Conservation (phyloP, 139 green algal genomes). For the Parachlorella kessleri region DNA sequence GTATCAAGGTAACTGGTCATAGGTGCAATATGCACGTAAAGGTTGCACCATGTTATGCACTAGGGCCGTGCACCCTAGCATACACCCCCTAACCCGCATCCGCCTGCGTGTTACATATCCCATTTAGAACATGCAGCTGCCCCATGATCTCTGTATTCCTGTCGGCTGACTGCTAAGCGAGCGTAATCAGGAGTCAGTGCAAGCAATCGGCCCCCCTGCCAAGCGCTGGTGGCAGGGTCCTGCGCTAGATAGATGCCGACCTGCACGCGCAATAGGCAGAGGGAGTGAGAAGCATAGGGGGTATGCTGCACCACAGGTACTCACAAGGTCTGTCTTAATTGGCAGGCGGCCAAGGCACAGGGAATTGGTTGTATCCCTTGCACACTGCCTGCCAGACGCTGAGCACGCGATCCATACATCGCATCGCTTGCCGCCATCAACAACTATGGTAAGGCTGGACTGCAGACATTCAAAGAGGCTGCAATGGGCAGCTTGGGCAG, state of each 20-base stretch:
- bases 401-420: too few relatives aligned
- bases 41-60: too few relatives aligned
- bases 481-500: too few relatives aligned
- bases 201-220: slow-evolving; percentile 62
- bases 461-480: too few relatives aligned
- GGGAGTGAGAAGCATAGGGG: neutral
- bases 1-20: too few relatives aligned
- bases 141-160: slow-evolving; percentile 64
- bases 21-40: too few relatives aligned
- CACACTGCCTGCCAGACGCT: neutral
- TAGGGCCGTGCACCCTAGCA: too few relatives aligned
- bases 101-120: too few relatives aligned
- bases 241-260: slow-evolving; percentile 38
- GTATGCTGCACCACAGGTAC: neutral
- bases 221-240: slow-evolving; percentile 58
- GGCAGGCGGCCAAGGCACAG: neutral
- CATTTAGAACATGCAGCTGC: slow-evolving; percentile 11
- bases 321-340: neutral
- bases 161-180: slow-evolving; percentile 44
- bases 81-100: too few relatives aligned
- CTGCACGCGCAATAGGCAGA: slow-evolving; percentile 4
- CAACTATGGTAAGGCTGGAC: too few relatives aligned
- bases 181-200: slow-evolving; percentile 42
- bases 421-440: too few relatives aligned
- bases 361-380: neutral